Evolutionary conservation across 768 basidiomycete genomes (phyloP), one percentile per base, ranked within the genome.

Genomic region (Pleurotus citrinopileatus): DNA sequence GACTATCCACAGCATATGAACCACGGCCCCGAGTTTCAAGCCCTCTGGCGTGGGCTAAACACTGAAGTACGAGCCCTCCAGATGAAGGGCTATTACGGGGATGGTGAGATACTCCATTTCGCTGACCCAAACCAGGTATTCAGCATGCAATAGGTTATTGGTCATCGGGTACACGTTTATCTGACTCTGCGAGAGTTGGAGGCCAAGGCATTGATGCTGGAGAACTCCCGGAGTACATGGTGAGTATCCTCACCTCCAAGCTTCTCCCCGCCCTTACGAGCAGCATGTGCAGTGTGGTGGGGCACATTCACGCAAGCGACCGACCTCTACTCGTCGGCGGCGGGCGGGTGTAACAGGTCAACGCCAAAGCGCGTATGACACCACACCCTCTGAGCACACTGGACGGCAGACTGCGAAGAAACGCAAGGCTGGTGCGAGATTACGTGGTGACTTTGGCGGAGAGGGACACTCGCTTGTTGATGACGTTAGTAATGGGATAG

Each of bases 141-240:
- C 17, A 59, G 54, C 46, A 26, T 22, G 34, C 34, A 42, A 29
- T 57, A 92, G 89, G 90, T 7, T 89, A 85, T 62, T 93, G 89
- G 89, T 92, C 90, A 13, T 82, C 86, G 38, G 91, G 91, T 1
- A 81, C 70, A 13, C 79, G 89, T 43, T 74, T 93, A 10, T 73
- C 73, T 1, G 89, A 93, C 66, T 87, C 88, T 0, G 74, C 76
- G 2, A 70, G 66, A 36, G 65, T 88, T 20, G 67, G 70, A 0
- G 80, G 81, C 2, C 70, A 79, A 54, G 82, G 80, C 1, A 67
- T 79, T 36, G 76, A 77, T 32, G 65, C 67, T 20, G 81, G 77
- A 2, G 86, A 86, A 45, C 72, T 90, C 2, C 91, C 91, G 3
- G 87, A 91, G 71, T 91, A 84, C 63, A 80, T 91, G 76, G 90